A percentile compares a stretch with the other conserved stretches of the same genome.
Evolutionary conservation across 345 rosid species (phyloP).

Genomic region (Tarenaya hassleriana): DNA sequence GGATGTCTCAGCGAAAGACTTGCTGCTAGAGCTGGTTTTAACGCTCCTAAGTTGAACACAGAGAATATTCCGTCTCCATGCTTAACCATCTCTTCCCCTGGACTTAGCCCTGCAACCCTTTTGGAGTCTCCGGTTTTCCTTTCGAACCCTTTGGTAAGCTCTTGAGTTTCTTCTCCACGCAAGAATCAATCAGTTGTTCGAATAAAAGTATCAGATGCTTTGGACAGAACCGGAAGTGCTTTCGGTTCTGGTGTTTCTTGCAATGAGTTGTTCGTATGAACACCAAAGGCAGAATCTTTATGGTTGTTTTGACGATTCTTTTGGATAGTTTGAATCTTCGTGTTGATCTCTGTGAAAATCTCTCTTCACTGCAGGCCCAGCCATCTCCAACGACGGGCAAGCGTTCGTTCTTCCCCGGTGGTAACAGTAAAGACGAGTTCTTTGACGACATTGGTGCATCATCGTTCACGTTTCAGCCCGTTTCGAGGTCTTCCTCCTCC

Average conservation of each 20-base stretch:
- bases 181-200: background rate
- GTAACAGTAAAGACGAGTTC: slow-evolving; percentile 39
- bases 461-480: slow-evolving; percentile 65
- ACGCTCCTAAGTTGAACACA: slow-evolving; percentile 55
- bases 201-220: background rate
- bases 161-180: background rate
- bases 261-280: no score
- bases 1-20: slow-evolving; percentile 67
- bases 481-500: slow-evolving; percentile 21
- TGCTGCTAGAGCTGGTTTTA: slow-evolving; percentile 75
- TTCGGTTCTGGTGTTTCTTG: no score
- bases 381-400: slow-evolving; percentile 82
- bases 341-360: background rate
- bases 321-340: no score
- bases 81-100: slow-evolving; percentile 59
- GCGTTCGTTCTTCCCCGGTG: slow-evolving; percentile 47
- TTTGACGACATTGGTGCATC: slow-evolving; percentile 43
- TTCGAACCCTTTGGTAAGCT: slow-evolving; percentile 60
- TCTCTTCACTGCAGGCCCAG: slow-evolving; percentile 43
- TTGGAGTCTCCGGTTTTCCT: slow-evolving; percentile 79
- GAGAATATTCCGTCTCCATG: slow-evolving; percentile 45
- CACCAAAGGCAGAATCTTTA: no score
- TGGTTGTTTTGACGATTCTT: no score
- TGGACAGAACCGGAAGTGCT: no score
- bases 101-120: slow-evolving; percentile 64